These are phyloP conservation scores for Hysterangium stoloniferum DNA, from an alignment of 768 basidiomycete species.

Conservation along the genomic window DNA sequence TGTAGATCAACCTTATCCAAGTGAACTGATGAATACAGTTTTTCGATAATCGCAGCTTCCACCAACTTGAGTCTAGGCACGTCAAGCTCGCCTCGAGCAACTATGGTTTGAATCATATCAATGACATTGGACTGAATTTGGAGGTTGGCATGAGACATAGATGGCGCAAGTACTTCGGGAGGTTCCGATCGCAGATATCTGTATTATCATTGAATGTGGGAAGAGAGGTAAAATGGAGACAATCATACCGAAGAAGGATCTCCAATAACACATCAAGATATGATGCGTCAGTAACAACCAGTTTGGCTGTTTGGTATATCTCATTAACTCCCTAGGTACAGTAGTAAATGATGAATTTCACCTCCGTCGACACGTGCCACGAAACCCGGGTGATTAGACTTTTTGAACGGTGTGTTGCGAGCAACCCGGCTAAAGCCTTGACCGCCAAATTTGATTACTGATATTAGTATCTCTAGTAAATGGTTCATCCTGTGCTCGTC, in stretches of 20 bases:
- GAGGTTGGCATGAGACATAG: slow-evolving; percentile 56
- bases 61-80: slow-evolving; percentile 48
- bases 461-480: slow-evolving; percentile 68
- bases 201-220: slow-evolving; percentile 8
- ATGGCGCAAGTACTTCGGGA: slow-evolving; percentile 32
- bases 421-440: slow-evolving; percentile 79
- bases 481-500: slow-evolving; percentile 71
- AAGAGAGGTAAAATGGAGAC: background rate
- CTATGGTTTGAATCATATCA: slow-evolving; percentile 76
- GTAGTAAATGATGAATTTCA: slow-evolving; percentile 20
- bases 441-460: slow-evolving; percentile 79
- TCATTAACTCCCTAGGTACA: background rate
- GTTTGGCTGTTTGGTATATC: slow-evolving; percentile 23
- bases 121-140: slow-evolving; percentile 66
- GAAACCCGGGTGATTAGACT: slow-evolving; percentile 57
- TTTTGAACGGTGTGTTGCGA: slow-evolving; percentile 51
- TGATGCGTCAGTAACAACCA: slow-evolving; percentile 45
- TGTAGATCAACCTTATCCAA: slow-evolving; percentile 70
- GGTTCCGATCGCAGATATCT: slow-evolving; percentile 82
- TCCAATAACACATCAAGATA: slow-evolving; percentile 77
- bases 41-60: slow-evolving; percentile 64
- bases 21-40: slow-evolving; percentile 71
- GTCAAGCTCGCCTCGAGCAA: slow-evolving; percentile 77
- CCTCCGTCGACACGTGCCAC: slow-evolving; percentile 53
- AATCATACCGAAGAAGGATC: slow-evolving; percentile 58